Evolutionary conservation across 192 early-diverging fungal genomes (phyloP).

Genomic region (Entophlyctis luteolus): DNA sequence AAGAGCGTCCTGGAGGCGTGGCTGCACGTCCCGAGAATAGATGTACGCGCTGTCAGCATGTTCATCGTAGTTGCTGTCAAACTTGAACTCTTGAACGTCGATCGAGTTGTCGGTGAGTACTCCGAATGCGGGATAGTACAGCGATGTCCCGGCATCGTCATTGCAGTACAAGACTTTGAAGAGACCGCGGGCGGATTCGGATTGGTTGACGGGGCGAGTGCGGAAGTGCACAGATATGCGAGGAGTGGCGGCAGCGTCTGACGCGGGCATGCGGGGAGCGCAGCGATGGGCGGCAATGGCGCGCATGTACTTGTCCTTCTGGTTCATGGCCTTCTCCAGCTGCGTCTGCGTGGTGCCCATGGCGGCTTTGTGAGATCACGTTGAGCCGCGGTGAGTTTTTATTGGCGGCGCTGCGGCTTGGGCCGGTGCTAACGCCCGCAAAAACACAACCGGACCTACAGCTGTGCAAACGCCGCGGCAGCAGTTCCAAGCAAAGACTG

Average conservation of each 20-base stretch:
- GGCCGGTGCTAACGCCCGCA: too few species aligned
- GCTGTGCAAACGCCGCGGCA: too few species aligned
- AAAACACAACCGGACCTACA: too few species aligned
- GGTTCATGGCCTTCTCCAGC: conserved; percentile 3
- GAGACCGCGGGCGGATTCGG: not conserved
- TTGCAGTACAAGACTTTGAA: conserved; percentile 14
- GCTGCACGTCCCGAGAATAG: conserved; percentile 15
- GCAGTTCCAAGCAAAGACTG: too few species aligned
- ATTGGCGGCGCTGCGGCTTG: too few species aligned
- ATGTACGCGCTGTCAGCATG: conserved; percentile 5
- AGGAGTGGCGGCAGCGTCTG: not conserved
- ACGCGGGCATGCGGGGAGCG: too few species aligned
- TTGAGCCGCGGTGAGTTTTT: too few species aligned
- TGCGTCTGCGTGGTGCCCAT: too few species aligned
- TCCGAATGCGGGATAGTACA: conserved; percentile 17
- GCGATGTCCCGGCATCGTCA: not conserved
- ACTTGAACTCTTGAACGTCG: conserved; percentile 13
- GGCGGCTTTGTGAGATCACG: too few species aligned
- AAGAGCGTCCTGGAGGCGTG: conserved; percentile 1
- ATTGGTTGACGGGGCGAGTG: not conserved
- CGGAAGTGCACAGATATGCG: conserved; percentile 5
- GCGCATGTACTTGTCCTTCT: not conserved
- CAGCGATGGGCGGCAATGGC: conserved; percentile 2
- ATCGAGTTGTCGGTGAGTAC: conserved; percentile 6
- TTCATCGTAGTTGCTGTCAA: not conserved